Evolutionary conservation across 352 stramenopile genomes (phyloP).

Genomic region (Bremia lactucae): DNA sequence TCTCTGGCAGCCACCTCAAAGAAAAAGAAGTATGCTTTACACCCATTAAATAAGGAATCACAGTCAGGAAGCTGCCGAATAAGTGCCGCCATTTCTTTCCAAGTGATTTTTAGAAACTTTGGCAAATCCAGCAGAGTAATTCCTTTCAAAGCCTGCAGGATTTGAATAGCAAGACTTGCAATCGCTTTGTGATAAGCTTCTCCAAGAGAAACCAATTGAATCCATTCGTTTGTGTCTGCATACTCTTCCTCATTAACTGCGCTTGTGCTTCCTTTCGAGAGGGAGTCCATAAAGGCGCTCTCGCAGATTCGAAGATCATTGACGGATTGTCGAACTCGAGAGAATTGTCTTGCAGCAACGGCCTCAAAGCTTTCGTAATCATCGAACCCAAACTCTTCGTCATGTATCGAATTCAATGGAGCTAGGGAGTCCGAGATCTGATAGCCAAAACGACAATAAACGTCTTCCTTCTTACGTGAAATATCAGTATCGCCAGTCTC

Average conservation of each 20-base stretch:
- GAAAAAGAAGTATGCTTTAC: slow-evolving; percentile 52
- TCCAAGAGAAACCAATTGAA: slow-evolving; percentile 18
- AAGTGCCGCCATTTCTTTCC: slow-evolving; percentile 22
- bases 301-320: slow-evolving; percentile 27
- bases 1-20: slow-evolving; percentile 47
- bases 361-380: slow-evolving; percentile 7
- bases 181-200: slow-evolving; percentile 25
- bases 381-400: slow-evolving; percentile 7
- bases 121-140: slow-evolving; percentile 2
- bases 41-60: slow-evolving; percentile 35
- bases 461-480: slow-evolving; percentile 6
- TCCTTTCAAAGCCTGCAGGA: slow-evolving; percentile 11
- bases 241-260: slow-evolving; percentile 10
- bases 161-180: slow-evolving; percentile 12
- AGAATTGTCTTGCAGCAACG: slow-evolving; percentile 3
- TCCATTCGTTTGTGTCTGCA: slow-evolving; percentile 17
- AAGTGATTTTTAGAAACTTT: slow-evolving; percentile 8
- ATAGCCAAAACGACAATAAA: slow-evolving; percentile 14
- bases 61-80: slow-evolving; percentile 56
- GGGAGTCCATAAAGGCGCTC: slow-evolving; percentile 17
- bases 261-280: slow-evolving; percentile 9
- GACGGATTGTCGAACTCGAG: slow-evolving; percentile 20
- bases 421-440: slow-evolving; percentile 5
- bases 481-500: slow-evolving; percentile 1
- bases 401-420: slow-evolving; percentile 6